Percentiles rank a stretch among this genome's conserved stretches.
phyloP scores from a whole-genome alignment of 2,329 filamentous ascomycete species.

The Calonectria pauciramosa region DNA sequence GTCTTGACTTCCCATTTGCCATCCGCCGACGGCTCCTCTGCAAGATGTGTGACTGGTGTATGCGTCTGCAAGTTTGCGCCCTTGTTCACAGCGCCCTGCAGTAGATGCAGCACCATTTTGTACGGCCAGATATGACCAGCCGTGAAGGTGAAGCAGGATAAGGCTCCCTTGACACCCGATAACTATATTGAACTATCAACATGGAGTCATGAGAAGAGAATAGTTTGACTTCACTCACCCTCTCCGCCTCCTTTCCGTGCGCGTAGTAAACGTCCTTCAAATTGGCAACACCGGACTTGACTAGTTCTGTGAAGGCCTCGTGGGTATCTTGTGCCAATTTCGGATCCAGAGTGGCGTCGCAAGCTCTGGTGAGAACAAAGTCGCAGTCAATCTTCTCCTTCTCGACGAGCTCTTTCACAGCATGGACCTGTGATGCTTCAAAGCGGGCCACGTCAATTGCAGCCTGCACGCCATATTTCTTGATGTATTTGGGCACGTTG shows the following conservation, averaged over 20 bases:
- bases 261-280: slow-evolving; percentile 7
- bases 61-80: slow-evolving; percentile 45
- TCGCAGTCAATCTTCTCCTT: slow-evolving; percentile 38
- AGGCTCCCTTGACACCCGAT: slow-evolving; percentile 52
- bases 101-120: slow-evolving; percentile 44
- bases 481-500: slow-evolving; percentile 32
- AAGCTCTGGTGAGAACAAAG: slow-evolving; percentile 46
- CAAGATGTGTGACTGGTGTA: slow-evolving; percentile 39
- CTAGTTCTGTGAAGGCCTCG: slow-evolving; percentile 1
- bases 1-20: slow-evolving; percentile 11
- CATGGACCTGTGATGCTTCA: slow-evolving; percentile 34
- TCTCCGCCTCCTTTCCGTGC: slow-evolving; percentile 10
- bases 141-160: slow-evolving; percentile 47
- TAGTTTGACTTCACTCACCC: background rate
- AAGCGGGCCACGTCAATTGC: slow-evolving; percentile 39
- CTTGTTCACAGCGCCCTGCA: slow-evolving; percentile 35
- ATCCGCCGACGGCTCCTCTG: slow-evolving; percentile 17
- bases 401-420: slow-evolving; percentile 52
- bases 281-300: background rate
- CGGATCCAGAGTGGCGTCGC: slow-evolving; percentile 52
- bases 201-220: background rate
- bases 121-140: slow-evolving; percentile 45
- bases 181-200: background rate
- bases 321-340: slow-evolving; percentile 29
- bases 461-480: slow-evolving; percentile 31